phyloP scores from a whole-genome alignment of 805 yeast species.

The Spathaspora girioi region DNA sequence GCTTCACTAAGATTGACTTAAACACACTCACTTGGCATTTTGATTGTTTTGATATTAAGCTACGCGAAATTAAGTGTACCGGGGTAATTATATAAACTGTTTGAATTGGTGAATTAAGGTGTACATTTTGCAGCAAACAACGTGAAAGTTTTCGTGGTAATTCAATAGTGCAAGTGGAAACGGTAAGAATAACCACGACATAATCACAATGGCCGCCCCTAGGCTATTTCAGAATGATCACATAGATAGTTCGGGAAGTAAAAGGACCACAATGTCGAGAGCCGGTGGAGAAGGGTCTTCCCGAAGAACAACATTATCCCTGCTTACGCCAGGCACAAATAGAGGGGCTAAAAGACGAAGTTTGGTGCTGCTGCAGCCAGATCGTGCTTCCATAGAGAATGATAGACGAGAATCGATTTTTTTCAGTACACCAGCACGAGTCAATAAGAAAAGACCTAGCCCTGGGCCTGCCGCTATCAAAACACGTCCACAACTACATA shows the following conservation, averaged over 20 bases:
- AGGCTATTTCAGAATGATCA: not conserved
- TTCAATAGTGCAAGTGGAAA: no score
- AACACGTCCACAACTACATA: not conserved
- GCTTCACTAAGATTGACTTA: no score
- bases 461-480: not conserved
- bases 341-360: not conserved
- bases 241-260: not conserved
- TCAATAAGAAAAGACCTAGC: not conserved
- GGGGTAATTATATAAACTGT: no score
- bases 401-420: not conserved
- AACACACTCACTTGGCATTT: no score
- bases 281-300: not conserved
- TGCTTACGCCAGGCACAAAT: not conserved
- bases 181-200: not conserved
- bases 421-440: constrained; percentile 1
- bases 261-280: not conserved
- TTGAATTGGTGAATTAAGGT: no score
- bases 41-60: no score
- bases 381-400: not conserved
- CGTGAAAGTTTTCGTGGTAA: not conserved
- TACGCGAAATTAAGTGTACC: no score
- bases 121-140: not conserved
- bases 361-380: not conserved
- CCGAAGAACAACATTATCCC: not conserved
- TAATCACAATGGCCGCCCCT: not conserved